phyloP scores from a whole-genome alignment of 345 rosid species.

The Eucalyptus pauciflora region DNA sequence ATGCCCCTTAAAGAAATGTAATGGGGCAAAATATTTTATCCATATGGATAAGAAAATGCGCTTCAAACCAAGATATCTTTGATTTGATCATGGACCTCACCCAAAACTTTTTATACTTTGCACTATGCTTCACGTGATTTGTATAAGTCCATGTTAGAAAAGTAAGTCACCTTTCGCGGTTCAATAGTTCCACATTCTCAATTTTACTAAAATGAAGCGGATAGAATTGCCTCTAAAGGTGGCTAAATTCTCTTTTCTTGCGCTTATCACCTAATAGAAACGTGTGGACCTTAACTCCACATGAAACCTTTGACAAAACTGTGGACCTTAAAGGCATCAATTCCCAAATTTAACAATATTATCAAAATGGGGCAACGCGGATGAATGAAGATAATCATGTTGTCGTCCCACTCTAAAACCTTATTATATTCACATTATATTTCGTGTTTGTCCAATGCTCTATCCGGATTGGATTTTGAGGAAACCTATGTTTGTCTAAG shows the following conservation, averaged over 20 bases:
- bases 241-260: neutral
- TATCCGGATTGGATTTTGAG: neutral
- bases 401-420: neutral
- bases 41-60: neutral
- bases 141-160: neutral
- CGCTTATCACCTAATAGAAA: neutral
- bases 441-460: neutral
- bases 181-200: neutral
- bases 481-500: neutral
- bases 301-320: neutral
- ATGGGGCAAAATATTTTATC: neutral
- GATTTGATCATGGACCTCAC: accelerated
- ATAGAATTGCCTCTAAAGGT: neutral
- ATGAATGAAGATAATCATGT: neutral
- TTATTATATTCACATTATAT: neutral
- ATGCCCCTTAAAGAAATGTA: too few relatives aligned
- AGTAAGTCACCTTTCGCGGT: neutral
- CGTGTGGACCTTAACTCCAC: neutral
- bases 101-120: neutral
- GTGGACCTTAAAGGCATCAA: too few relatives aligned
- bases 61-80: neutral
- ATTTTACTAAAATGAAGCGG: neutral
- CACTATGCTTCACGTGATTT: neutral
- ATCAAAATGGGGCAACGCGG: neutral
- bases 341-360: neutral